phyloP scores from a whole-genome alignment of 176 grass and related monocot species.

The Musa itinerans region DNA sequence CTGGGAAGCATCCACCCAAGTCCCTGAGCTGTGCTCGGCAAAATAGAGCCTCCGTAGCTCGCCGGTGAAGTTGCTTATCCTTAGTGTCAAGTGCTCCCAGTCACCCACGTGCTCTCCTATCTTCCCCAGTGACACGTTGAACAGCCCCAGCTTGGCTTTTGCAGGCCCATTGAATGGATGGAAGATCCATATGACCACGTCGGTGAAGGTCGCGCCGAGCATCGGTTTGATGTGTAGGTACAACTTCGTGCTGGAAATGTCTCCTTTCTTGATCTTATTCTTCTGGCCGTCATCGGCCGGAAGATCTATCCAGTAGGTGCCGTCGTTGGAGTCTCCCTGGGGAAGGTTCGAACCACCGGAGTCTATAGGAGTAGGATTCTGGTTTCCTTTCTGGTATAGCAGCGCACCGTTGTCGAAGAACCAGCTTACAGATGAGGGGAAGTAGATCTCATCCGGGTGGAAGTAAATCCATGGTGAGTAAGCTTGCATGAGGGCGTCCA shows the following conservation, averaged over 20 bases:
- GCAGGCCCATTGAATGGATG: conserved; percentile 74
- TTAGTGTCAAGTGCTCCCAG: conserved; percentile 80
- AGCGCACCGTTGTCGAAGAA: conserved; percentile 19
- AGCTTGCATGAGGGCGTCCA: too few species aligned
- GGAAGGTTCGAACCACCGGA: conserved; percentile 67
- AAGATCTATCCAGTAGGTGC: conserved; percentile 69
- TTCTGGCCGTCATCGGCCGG: conserved; percentile 25
- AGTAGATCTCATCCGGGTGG: too few species aligned
- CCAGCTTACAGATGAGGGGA: too few species aligned
- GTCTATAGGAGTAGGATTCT: conserved; percentile 33
- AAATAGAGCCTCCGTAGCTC: conserved; percentile 47
- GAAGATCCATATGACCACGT: conserved; percentile 64
- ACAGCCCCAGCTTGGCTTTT: conserved; percentile 39
- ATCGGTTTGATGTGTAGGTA: conserved; percentile 77
- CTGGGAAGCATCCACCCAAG: conserved; percentile 54
- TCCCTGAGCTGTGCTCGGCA: conserved; percentile 48
- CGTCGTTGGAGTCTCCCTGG: conserved; percentile 52
- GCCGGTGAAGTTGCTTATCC: conserved; percentile 69
- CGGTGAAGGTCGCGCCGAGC: conserved; percentile 69
- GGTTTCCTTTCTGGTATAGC: conserved; percentile 59
- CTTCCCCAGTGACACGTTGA: conserved; percentile 33
- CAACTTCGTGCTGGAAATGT: conserved; percentile 31
- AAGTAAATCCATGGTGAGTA: too few species aligned
- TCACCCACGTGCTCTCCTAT: conserved; percentile 82
- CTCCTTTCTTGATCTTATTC: conserved; percentile 56